Conservation (phyloP, 768 basidiomycete genomes). For the Tephrocybe sp. region DNA sequence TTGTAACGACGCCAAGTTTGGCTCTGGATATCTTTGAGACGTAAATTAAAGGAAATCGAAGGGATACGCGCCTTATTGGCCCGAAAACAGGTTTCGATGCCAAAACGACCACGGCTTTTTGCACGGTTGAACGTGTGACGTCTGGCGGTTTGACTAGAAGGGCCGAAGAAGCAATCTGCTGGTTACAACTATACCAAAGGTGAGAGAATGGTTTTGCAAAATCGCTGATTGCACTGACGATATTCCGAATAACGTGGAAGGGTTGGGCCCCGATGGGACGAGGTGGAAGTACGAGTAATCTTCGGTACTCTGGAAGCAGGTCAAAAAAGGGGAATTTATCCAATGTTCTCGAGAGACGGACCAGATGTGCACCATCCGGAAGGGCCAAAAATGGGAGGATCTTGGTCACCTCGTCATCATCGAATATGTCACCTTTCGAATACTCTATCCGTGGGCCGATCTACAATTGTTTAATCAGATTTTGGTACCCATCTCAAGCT, state of each 20-base stretch:
- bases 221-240: conserved; percentile 56
- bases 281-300: conserved; percentile 98
- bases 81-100: conserved; percentile 92
- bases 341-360: conserved; percentile 27
- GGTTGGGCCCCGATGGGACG: conserved; percentile 67
- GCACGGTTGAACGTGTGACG: conserved; percentile 93
- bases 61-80: conserved; percentile 68
- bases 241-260: conserved; percentile 92
- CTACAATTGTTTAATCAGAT: conserved; percentile 35
- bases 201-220: neutral
- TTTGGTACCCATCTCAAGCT: neutral
- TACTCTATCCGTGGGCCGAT: conserved; percentile 94
- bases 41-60: neutral
- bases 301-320: conserved; percentile 63
- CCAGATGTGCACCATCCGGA: conserved; percentile 95
- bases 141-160: conserved; percentile 79
- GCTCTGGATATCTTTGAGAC: conserved; percentile 48
- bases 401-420: conserved; percentile 82
- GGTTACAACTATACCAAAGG: conserved; percentile 71
- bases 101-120: conserved; percentile 95
- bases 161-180: conserved; percentile 82
- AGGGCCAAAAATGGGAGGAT: conserved; percentile 94
- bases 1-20: conserved; percentile 91
- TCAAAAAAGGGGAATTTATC: too few relatives aligned
- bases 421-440: conserved; percentile 71